Base-by-base conservation (phyloP, 306 rosid species). In the Trichosanthes truncata region DNA sequence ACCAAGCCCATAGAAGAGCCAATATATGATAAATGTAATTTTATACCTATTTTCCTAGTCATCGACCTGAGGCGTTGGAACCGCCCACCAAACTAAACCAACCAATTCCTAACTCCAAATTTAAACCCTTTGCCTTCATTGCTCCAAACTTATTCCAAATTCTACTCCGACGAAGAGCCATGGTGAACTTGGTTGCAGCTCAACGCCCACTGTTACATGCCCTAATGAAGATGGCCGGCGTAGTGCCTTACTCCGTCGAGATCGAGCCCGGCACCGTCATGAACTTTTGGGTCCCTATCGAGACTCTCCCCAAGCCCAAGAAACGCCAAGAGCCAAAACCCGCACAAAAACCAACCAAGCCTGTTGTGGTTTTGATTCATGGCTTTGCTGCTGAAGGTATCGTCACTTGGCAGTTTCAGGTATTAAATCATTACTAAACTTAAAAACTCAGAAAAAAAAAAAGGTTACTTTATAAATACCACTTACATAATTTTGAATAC, bases 191-290 rank as follows among this genome's bases (percentile, higher is more conserved):
- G 2, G 96, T 93, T 9, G 90, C 84, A 80, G 90, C 93, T 43
- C 96, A 91, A 66, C 85, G 31, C 56, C 97, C 98, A 25, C 61
- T 93, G 77, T 14, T 91, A 26, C 87, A 84, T 57, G 86, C 88
- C 40, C 87, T 93, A 1, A 91, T 94, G 97, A 95, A 92, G 80
- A 89, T 92, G 95, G 97, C 98, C 1, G 98, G 98, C 0, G 83
- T 95, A 2, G 65, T 55, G 3, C 91, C 95, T 43, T 85, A 89
- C 89, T 76, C 87, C 21, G 89, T 95, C 76, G 93, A 91, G 83
- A 85, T 95, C 55, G 91, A 92, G 77, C 85, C 93, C 6, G 97
- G 97, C 12, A 95, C 97, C 3, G 51, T 29, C 48, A 94, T 94
- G 97, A 89, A 66, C 81, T 89, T 94, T 78, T 94, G 97, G 97